These are phyloP conservation scores for Lactarius psammicola DNA, from an alignment of 768 basidiomycete genomes.

Conservation along the genomic window DNA sequence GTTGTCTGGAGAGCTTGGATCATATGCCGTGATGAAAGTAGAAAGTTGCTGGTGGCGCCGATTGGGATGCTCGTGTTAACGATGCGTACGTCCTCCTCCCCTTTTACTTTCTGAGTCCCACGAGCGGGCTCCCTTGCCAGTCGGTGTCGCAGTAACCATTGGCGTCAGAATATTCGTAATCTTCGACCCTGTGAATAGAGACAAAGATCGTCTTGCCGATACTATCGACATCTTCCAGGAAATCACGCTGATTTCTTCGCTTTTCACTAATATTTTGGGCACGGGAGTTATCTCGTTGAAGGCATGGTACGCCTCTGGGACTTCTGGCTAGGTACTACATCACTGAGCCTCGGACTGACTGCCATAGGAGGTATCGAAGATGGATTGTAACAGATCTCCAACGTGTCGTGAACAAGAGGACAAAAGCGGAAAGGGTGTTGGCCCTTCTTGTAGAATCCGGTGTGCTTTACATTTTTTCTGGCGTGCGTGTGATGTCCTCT, in stretches of 20 bases:
- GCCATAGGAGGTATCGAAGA: not conserved
- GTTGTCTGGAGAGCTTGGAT: conserved; percentile 3
- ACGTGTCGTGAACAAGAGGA: not conserved
- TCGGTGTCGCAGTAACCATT: not conserved
- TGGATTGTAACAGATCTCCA: not conserved
- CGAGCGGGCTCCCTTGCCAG: not conserved
- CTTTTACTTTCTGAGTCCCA: not conserved
- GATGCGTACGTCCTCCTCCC: not conserved
- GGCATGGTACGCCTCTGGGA: not conserved
- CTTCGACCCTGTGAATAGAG: not conserved
- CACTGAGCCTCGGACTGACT: not conserved
- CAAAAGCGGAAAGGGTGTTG: not conserved
- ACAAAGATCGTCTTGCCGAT: not conserved
- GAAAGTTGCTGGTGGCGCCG: not conserved
- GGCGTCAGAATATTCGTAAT: not conserved
- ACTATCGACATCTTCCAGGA: not conserved
- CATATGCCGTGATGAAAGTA: conserved; percentile 2
- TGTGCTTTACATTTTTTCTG: not conserved
- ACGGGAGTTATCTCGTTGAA: not conserved
- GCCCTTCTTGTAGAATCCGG: not conserved
- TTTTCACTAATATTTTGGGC: not conserved
- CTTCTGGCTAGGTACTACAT: not conserved
- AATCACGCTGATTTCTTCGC: not conserved
- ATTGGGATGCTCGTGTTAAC: not conserved
- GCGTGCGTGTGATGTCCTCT: not conserved